phyloP scores from a whole-genome alignment of 1,284 basidiomycete genomes.

The Volvariella surrecta region DNA sequence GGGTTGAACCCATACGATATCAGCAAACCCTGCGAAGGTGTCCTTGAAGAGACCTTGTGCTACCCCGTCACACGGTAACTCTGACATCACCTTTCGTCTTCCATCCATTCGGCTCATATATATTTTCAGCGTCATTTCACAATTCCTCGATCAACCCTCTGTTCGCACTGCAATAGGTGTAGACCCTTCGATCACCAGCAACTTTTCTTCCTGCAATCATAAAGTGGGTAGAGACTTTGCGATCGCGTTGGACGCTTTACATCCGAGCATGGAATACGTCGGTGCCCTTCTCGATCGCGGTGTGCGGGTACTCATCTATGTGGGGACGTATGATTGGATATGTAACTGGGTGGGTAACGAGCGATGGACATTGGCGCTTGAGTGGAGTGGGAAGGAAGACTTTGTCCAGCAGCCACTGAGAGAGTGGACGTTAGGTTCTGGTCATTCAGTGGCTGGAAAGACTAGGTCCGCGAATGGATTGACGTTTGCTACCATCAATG shows the following conservation, averaged over 20 bases:
- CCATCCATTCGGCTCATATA: conserved; percentile 1
- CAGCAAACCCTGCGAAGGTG: conserved; percentile 45
- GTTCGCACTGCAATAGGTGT: conserved; percentile 54
- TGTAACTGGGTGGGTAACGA: conserved; percentile 68
- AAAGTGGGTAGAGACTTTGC: conserved; percentile 34
- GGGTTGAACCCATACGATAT: conserved; percentile 55
- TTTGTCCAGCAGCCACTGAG: conserved; percentile 38
- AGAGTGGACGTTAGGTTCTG: conserved; percentile 37
- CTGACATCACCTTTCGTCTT: not conserved
- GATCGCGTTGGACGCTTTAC: conserved; percentile 28
- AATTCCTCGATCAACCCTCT: conserved; percentile 47
- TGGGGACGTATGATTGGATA: conserved; percentile 65
- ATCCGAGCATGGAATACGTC: conserved; percentile 46
- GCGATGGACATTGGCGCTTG: conserved; percentile 47
- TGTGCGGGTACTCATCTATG: conserved; percentile 70
- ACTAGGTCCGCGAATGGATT: conserved; percentile 45
- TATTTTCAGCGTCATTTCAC: conserved; percentile 31
- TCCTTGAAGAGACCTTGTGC: conserved; percentile 28
- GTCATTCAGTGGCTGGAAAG: conserved; percentile 35
- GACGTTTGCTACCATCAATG: conserved; percentile 47
- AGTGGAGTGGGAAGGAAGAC: conserved; percentile 49
- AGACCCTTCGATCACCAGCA: conserved; percentile 30
- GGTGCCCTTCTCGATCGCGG: conserved; percentile 68
- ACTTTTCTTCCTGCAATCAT: conserved; percentile 42
- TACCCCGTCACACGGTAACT: conserved; percentile 40